Evolutionary conservation across 192 early-diverging fungal genomes (phyloP).

Genomic region (Thoreauomyces humboldtii): DNA sequence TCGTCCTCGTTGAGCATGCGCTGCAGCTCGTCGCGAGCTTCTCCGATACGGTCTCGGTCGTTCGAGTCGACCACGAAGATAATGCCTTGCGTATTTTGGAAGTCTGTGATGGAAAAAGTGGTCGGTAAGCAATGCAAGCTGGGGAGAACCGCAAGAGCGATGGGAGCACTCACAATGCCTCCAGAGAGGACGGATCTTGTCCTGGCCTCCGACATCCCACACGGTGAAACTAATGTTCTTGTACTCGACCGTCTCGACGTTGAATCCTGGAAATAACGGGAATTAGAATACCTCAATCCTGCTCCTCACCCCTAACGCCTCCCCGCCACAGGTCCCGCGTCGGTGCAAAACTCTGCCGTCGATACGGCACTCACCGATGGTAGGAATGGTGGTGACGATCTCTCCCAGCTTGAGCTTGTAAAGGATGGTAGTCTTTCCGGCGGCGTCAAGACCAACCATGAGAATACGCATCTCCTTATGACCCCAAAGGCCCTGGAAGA

Average conservation of each 20-base stretch:
- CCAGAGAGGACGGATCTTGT: constrained; percentile 96
- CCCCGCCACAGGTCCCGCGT: no score
- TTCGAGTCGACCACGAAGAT: constrained; percentile 98
- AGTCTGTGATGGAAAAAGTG: no score
- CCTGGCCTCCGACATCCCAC: constrained; percentile 97
- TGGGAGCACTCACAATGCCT: constrained; percentile 68
- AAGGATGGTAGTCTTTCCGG: constrained; percentile 35
- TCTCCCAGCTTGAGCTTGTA: constrained; percentile 70
- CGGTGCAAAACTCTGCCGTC: neutral
- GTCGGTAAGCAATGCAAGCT: no score
- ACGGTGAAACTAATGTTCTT: constrained; percentile 95
- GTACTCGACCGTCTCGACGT: constrained; percentile 94
- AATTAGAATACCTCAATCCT: no score
- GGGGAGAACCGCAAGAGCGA: no score
- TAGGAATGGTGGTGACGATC: constrained; percentile 94
- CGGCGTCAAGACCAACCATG: constrained; percentile 67
- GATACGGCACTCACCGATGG: constrained; percentile 71
- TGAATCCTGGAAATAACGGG: constrained; percentile 75
- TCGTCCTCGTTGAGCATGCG: constrained; percentile 97
- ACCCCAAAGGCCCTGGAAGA: constrained; percentile 75
- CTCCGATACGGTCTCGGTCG: constrained; percentile 89
- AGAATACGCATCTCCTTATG: constrained; percentile 96
- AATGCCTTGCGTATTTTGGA: constrained; percentile 94
- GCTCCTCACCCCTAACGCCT: no score
- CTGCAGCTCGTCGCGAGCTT: constrained; percentile 92